Evolutionary conservation across 2,329 filamentous ascomycete species (phyloP), one percentile per base, ranked within the genome.

Genomic region (Colletotrichum zoysiae): DNA sequence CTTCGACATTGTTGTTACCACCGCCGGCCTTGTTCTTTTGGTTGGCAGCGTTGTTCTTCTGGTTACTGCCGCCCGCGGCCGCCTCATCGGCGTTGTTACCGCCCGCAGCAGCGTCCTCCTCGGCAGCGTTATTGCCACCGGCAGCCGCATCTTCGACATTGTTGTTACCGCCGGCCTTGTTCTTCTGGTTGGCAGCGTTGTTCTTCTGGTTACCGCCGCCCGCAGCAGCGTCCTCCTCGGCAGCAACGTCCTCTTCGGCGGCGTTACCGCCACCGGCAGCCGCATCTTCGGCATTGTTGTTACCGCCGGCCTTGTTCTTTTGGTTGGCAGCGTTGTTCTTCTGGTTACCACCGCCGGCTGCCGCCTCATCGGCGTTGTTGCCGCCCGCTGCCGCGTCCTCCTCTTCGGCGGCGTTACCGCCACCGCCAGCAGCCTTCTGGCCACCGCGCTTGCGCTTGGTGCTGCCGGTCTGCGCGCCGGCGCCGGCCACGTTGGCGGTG

Each of bases 401-500:
- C 6, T 61, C 60, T 0, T 30, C 33, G 12, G 30, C 57, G 23
- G 30, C 61, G 11, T 26, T 56, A 35, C 62, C 62, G 30, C 59
- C 59, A 6, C 9, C 59, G 16, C 46, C 60, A 20, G 60, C 60
- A 53, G 60, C 60, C 60, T 62, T 48, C 60, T 57, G 23, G 46
- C 56, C 55, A 16, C 40, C 42, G 42, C 65, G 65, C 50, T 50
- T 64, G 38, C 58, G 58, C 42, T 42, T 64, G 46, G 11, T 23
- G 33, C 40, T 64, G 33, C 40, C 57, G 16, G 50, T 51, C 42
- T 57, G 48, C n/a, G 46, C 56, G 18, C 23, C 48, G 11, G 51
- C n/a, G 48, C 75, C 73, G 46, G 76, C 70, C 58, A 69, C 57
- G 18, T 69, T 53, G 9, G 44, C 65, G 44, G 55, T 64, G 44